A percentile compares a stretch with the other conserved stretches of the same genome.
Conservation (phyloP, 2,329 filamentous ascomycete species). For the Alternaria hordeiaustralica region DNA sequence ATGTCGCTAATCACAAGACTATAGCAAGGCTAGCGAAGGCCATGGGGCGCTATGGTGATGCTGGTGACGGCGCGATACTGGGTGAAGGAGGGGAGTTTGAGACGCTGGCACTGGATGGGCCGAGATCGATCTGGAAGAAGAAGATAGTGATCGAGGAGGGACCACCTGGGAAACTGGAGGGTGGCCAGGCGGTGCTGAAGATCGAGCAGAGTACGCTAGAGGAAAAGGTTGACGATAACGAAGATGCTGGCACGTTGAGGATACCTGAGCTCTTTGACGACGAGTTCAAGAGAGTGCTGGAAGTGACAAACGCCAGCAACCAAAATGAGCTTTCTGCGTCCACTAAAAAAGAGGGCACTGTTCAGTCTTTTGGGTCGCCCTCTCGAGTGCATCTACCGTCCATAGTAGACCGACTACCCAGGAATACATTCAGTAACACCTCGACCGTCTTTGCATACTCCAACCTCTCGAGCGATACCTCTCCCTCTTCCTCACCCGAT, state of each 20-base stretch:
- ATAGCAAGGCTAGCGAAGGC: slow-evolving; percentile 59
- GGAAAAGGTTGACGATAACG: slow-evolving; percentile 46
- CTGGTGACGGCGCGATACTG: slow-evolving; percentile 72
- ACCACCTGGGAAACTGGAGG: slow-evolving; percentile 68
- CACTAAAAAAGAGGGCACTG: slow-evolving; percentile 11
- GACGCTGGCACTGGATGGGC: slow-evolving; percentile 86
- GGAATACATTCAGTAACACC: slow-evolving; percentile 31
- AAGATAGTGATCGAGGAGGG: slow-evolving; percentile 68
- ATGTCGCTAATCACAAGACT: slow-evolving; percentile 67
- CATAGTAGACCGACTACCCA: slow-evolving; percentile 17
- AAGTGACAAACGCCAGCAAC: slow-evolving; percentile 1
- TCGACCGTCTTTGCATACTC: slow-evolving; percentile 58
- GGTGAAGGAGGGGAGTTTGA: slow-evolving; percentile 98
- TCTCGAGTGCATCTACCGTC: not conserved
- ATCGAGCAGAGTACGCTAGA: slow-evolving; percentile 65
- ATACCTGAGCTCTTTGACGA: slow-evolving; percentile 72
- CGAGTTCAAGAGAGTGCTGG: slow-evolving; percentile 59
- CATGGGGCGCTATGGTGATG: slow-evolving; percentile 71
- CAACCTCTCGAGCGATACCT: slow-evolving; percentile 29
- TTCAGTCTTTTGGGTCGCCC: not conserved
- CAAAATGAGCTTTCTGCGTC: slow-evolving; percentile 7
- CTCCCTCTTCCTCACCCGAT: not conserved
- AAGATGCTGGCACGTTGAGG: slow-evolving; percentile 50
- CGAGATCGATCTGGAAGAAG: slow-evolving; percentile 72
- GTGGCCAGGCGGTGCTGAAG: slow-evolving; percentile 76